Evolutionary conservation across 2,329 filamentous ascomycete species (phyloP).

Genomic region (Diatrype stigma): DNA sequence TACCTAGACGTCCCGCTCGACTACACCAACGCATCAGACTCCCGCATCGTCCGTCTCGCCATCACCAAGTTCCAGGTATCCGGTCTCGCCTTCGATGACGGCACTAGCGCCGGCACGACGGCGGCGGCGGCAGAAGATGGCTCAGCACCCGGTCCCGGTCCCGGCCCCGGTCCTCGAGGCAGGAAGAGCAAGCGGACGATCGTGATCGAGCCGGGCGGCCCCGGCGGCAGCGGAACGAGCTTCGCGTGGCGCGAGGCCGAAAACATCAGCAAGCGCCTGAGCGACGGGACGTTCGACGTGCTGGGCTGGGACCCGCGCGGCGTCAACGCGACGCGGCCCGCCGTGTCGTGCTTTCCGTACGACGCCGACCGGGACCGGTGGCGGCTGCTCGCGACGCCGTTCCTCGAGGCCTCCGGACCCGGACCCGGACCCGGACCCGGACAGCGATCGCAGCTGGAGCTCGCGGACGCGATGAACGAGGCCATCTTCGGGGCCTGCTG

Average conservation of each 20-base stretch:
- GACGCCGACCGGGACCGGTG: slow-evolving; percentile 44
- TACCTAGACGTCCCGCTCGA: slow-evolving; percentile 46
- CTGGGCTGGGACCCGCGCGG: slow-evolving; percentile 53
- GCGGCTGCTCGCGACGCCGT: slow-evolving; percentile 35
- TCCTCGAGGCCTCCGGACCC: slow-evolving; percentile 33
- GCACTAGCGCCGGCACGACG: not conserved
- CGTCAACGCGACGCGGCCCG: slow-evolving; percentile 43
- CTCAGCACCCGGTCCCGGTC: too few relatives aligned
- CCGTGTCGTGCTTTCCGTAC: slow-evolving; percentile 42
- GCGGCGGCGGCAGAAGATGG: not conserved
- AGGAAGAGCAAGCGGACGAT: slow-evolving; percentile 43
- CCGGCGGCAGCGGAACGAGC: slow-evolving; percentile 43
- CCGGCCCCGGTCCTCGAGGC: not conserved
- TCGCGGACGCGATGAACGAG: slow-evolving; percentile 43
- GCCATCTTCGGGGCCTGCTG: slow-evolving; percentile 41
- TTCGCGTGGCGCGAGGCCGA: slow-evolving; percentile 37
- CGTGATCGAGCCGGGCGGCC: slow-evolving; percentile 47
- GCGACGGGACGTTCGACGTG: slow-evolving; percentile 40
- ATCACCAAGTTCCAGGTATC: slow-evolving; percentile 47
- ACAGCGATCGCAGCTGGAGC: slow-evolving; percentile 34
- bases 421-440: too few relatives aligned
- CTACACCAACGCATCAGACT: slow-evolving; percentile 40
- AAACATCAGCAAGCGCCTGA: slow-evolving; percentile 35
- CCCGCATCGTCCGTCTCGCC: slow-evolving; percentile 41
- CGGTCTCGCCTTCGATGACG: slow-evolving; percentile 31